Evolutionary conservation across 371 early-diverging fungal species (phyloP).

Genomic region (Umbelopsis sp.): DNA sequence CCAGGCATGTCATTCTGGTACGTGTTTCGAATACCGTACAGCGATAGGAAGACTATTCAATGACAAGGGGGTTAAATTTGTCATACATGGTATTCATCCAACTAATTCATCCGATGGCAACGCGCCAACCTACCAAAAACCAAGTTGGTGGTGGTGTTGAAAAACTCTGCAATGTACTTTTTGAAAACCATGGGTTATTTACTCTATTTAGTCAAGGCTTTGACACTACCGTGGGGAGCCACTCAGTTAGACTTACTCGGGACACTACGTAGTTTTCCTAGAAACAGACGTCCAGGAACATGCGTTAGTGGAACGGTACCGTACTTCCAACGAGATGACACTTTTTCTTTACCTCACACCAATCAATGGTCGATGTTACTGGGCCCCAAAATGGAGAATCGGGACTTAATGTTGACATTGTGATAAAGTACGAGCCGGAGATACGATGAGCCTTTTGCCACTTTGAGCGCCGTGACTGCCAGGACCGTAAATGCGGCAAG

Average conservation of each 20-base stretch:
- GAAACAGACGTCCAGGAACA: not conserved
- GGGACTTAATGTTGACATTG: not conserved
- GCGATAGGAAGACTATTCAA: conserved; percentile 39
- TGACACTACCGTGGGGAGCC: not conserved
- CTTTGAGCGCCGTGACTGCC: not conserved
- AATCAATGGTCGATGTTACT: conserved; percentile 48
- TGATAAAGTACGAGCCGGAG: not conserved
- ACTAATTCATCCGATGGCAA: not conserved
- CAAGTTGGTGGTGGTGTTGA: conserved; percentile 73
- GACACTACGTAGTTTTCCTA: conserved; percentile 49
- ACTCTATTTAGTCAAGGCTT: not conserved
- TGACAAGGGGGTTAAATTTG: not conserved
- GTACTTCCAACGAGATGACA: not conserved
- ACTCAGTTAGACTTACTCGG: not conserved
- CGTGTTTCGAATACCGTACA: conserved; percentile 59
- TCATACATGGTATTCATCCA: not conserved
- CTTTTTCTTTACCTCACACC: conserved; percentile 41
- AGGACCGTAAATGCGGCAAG: too few species aligned
- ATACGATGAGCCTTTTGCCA: not conserved
- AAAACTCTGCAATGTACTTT: conserved; percentile 73
- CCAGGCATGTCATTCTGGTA: conserved; percentile 47
- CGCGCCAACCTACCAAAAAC: conserved; percentile 44
- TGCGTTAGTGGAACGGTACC: not conserved
- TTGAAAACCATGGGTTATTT: conserved; percentile 9
- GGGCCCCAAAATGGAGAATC: conserved; percentile 1